phyloP scores from a whole-genome alignment of 2,329 filamentous ascomycete species.

The Colletotrichum siamense region DNA sequence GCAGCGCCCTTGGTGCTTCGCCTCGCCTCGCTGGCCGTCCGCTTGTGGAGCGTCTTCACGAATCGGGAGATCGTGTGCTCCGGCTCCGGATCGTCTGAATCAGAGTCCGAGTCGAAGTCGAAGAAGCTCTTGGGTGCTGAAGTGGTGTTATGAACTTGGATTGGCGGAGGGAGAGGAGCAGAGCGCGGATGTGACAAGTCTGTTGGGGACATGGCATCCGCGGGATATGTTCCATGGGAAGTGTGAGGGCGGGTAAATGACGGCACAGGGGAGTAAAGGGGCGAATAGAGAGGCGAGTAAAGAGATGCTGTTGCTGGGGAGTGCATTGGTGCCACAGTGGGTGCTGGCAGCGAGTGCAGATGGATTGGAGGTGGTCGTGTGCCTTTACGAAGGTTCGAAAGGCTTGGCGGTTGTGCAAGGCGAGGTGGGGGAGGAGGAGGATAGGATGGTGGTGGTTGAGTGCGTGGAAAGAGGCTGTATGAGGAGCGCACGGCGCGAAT shows the following conservation, averaged over 20 bases:
- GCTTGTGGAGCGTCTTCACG: conserved; percentile 21
- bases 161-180: conserved; percentile 12
- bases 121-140: conserved; percentile 18
- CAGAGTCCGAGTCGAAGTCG: conserved; percentile 24
- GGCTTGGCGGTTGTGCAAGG: background rate
- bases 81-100: conserved; percentile 13
- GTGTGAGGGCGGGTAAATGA: conserved; percentile 17
- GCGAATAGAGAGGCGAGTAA: conserved; percentile 13
- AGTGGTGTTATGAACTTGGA: background rate
- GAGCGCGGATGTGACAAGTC: conserved; percentile 21
- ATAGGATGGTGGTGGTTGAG: background rate
- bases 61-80: conserved; percentile 18
- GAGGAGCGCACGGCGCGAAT: conserved; percentile 22
- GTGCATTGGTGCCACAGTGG: background rate
- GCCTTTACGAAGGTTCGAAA: conserved; percentile 7
- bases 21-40: conserved; percentile 13
- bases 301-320: conserved; percentile 18
- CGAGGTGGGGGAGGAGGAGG: conserved; percentile 5
- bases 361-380: conserved; percentile 21
- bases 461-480: conserved; percentile 23
- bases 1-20: conserved; percentile 14
- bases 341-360: conserved; percentile 16
- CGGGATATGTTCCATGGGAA: background rate
- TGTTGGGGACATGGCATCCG: background rate
- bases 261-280: conserved; percentile 8